phyloP scores from a whole-genome alignment of 805 yeast species.

The Millerago galiae region DNA sequence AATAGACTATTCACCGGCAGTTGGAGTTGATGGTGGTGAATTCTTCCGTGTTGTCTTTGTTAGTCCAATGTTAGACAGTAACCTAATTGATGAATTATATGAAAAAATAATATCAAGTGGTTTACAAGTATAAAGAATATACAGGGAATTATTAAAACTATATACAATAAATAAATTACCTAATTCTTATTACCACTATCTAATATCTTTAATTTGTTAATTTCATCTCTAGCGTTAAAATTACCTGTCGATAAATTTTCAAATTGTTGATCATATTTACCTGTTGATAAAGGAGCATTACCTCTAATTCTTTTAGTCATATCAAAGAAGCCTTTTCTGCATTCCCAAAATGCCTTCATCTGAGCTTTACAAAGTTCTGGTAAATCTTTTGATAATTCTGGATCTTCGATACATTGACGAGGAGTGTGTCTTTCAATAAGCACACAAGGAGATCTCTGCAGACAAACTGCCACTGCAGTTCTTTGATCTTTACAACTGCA shows the following conservation, averaged over 20 bases:
- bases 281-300: conserved; percentile 88
- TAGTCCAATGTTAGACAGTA: conserved; percentile 50
- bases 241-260: conserved; percentile 75
- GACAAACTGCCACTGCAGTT: conserved; percentile 90
- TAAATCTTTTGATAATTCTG: conserved; percentile 64
- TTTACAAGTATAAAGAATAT: not conserved
- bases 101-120: conserved; percentile 26
- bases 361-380: conserved; percentile 88
- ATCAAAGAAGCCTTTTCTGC: conserved; percentile 86
- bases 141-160: not conserved
- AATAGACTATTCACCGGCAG: conserved; percentile 73
- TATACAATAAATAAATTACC: not conserved
- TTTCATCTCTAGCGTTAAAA: conserved; percentile 76
- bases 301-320: conserved; percentile 90
- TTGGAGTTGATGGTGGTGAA: conserved; percentile 56
- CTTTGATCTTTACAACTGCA: conserved; percentile 87
- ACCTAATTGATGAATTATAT: conserved; percentile 40
- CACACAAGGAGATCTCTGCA: conserved; percentile 96
- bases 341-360: conserved; percentile 79
- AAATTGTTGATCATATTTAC: conserved; percentile 84
- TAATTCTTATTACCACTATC: conserved; percentile 38
- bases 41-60: conserved; percentile 82
- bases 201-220: conserved; percentile 59
- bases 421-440: conserved; percentile 86
- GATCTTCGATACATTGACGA: conserved; percentile 76